Conservation (phyloP, 345 rosid genomes). For the Eucalyptus urophylla region DNA sequence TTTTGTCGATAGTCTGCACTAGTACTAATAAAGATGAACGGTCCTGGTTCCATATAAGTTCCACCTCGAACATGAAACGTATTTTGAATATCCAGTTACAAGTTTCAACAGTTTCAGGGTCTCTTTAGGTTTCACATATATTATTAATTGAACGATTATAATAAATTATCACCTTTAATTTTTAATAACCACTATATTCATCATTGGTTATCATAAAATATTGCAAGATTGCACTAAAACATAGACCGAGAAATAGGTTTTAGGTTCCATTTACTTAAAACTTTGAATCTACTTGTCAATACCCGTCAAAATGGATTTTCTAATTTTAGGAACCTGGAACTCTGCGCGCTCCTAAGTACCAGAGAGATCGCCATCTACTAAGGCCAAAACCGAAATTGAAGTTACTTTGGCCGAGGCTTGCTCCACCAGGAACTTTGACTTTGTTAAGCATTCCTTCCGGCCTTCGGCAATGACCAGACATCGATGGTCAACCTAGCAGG, state of each 20-base stretch:
- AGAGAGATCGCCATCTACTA: slow-evolving; percentile 10
- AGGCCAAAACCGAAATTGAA: slow-evolving; percentile 5
- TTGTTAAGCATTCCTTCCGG: slow-evolving; percentile 4
- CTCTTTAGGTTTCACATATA: too few species aligned
- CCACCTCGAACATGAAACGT: rapidly evolving
- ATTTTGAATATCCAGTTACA: rapidly evolving
- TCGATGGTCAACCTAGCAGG: slow-evolving; percentile 10
- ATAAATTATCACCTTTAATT: too few species aligned
- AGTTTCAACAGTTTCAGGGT: rapidly evolving
- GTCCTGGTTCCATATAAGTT: too few species aligned
- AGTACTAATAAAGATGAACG: neutral
- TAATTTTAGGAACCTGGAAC: too few species aligned
- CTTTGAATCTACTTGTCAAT: too few species aligned
- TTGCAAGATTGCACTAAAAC: too few species aligned
- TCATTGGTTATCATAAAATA: too few species aligned
- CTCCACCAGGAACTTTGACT: neutral
- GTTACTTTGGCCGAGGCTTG: slow-evolving; percentile 12
- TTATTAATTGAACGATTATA: too few species aligned
- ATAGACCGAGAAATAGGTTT: too few species aligned
- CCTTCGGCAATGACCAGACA: slow-evolving; percentile 9
- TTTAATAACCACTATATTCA: too few species aligned
- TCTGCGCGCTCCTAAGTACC: rapidly evolving
- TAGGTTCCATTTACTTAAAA: too few species aligned
- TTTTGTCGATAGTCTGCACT: neutral
- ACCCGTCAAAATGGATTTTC: too few species aligned